Base-by-base conservation (phyloP, 1,139 yeast genomes). In the Scheffersomyces illinoinensis region DNA sequence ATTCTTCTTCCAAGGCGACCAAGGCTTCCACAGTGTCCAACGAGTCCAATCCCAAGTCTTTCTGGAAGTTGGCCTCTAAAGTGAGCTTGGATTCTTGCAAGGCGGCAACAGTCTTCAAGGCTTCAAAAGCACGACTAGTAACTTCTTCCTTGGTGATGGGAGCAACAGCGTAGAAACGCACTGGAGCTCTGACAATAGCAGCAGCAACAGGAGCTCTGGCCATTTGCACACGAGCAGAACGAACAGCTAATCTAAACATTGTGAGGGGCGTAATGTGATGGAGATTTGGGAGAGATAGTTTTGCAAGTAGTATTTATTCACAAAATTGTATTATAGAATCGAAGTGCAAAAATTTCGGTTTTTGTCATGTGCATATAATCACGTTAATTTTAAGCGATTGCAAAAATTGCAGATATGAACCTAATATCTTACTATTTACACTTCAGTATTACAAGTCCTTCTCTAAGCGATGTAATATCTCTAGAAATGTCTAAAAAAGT, bases 1-100 rank as follows among this genome's bases (percentile, higher is more conserved):
- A 87, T 74, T 87, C 88, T 76, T 87, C 91, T 76, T 87, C 91
- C 69, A 87, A 84, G 59, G 90, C 90, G 68, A 87, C 91, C 66
- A 87, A 78, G 60, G 89, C 86, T 76, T 87, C 91, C 58, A 87
- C 90, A 58, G 90, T 85, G 68, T 87, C 91, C 64, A 87, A 81
- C 6, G 91, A 87, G 71, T 87, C 91, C 66, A 87, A 76, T n/a
- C 89, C 89, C 70, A 87, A 79, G 69, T 87, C 91, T 68, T 84
- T 84, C 68, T 82, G 83, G 74, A 85, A 85, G 59, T 85, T 81
- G 49, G 88, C 79, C 53, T 78, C 80, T 66, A 78, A 70, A 21
- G 73, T 53, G 65, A 81, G 74, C 62, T 75, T 78, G 52, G 84
- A 77, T 66, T 80, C 84, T 70, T 81, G 84, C 66, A 81, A 77